These are phyloP conservation scores for Grosmannia serpens DNA, from an alignment of 2,329 filamentous ascomycete genomes.

Conservation along the genomic window DNA sequence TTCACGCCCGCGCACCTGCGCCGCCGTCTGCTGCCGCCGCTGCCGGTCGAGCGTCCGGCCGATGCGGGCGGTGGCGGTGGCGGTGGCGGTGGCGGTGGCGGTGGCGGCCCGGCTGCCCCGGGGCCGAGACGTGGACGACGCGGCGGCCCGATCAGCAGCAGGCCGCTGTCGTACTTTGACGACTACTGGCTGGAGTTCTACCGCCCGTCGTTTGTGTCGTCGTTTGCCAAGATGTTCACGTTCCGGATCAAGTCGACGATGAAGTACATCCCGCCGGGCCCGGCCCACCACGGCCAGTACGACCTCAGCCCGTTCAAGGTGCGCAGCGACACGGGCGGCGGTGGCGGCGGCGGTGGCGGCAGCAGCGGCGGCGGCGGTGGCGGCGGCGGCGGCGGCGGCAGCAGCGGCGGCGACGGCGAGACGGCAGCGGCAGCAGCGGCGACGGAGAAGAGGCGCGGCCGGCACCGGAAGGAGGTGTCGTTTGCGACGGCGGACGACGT, in stretches of 20 bases:
- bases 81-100: background rate
- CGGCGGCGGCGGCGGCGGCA: conserved; percentile 66
- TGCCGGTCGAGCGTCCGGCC: conserved; percentile 21
- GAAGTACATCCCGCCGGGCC: conserved; percentile 67
- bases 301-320: conserved; percentile 84
- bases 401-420: conserved; percentile 56
- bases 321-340: conserved; percentile 31
- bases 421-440: conserved; percentile 41
- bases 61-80: conserved; percentile 30
- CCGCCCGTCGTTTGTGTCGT: conserved; percentile 74
- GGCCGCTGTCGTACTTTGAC: conserved; percentile 56
- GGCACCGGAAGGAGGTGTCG: conserved; percentile 52
- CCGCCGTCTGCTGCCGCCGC: conserved; percentile 45
- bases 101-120: background rate
- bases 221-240: conserved; percentile 82
- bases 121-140: background rate
- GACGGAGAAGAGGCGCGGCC: conserved; percentile 30
- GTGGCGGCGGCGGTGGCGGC: conserved; percentile 37
- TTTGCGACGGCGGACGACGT: conserved; percentile 50
- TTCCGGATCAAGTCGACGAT: conserved; percentile 87
- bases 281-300: conserved; percentile 60
- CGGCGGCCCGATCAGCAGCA: conserved; percentile 15
- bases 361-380: conserved; percentile 36
- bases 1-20: conserved; percentile 65
- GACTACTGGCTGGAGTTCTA: conserved; percentile 99